Evolutionary conservation across 1,284 basidiomycete species (phyloP).

Genomic region (Ganoderma boninense): DNA sequence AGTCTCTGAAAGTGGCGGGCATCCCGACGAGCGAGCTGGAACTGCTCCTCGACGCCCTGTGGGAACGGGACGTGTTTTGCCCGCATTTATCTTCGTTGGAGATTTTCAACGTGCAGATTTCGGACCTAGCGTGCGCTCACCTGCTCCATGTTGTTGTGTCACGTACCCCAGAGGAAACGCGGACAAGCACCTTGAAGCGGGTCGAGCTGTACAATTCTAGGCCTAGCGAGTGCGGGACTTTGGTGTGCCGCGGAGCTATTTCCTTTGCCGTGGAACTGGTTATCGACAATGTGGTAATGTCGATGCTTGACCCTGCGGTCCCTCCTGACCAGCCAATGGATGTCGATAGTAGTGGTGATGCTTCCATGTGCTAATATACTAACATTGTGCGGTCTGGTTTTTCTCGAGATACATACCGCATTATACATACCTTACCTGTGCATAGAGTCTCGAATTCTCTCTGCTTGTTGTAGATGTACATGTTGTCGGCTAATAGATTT

Average conservation of each 20-base stretch:
- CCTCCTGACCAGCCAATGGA: not conserved
- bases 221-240: too few species aligned
- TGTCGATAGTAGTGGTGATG: not conserved
- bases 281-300: not conserved
- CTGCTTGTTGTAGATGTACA: too few species aligned
- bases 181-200: not conserved
- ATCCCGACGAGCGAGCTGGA: not conserved
- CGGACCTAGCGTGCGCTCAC: not conserved
- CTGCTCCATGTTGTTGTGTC: not conserved
- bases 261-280: not conserved
- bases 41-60: not conserved
- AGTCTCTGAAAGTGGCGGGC: not conserved
- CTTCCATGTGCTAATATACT: not conserved
- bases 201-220: not conserved
- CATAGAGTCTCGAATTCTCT: too few species aligned
- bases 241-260: not conserved
- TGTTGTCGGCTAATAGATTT: too few species aligned
- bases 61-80: not conserved
- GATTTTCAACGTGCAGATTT: not conserved
- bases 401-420: too few species aligned
- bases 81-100: not conserved
- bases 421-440: too few species aligned
- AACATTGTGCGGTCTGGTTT: not conserved
- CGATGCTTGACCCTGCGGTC: not conserved
- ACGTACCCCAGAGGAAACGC: not conserved